Base-by-base conservation (phyloP, 371 early-diverging fungal species). In the Rhizoclosmatium hyalinum region DNA sequence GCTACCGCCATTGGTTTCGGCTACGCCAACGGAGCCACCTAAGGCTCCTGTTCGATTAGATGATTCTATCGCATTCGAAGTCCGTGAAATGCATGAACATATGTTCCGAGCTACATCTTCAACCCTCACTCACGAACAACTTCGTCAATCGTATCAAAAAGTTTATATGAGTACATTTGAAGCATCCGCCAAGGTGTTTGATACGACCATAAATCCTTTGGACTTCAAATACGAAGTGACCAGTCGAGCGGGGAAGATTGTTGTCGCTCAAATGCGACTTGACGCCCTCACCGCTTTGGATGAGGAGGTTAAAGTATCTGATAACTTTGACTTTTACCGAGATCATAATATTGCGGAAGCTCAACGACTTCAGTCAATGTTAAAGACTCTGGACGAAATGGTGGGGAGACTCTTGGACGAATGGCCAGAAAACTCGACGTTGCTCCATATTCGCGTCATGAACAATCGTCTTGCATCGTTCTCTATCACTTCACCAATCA, bases 371-470 rank as follows among this genome's bases (percentile, higher is more conserved):
- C 81, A 83, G 44, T 89, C 92, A 3, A 78, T 95, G 8, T 82
- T 97, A 2, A 75, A 79, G 44, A 85, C 87, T 6, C 89, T 96
- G 66, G 88, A 91, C 68, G 75, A 65, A 19, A 91, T 93, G 19
- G 80, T 95, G 0, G 72, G 81, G 17, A 84, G 85, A 43, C 85
- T 96, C 21, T 76, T 94, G 12, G 84, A 83, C 43, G 89, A 92
- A 71, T 98, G 96, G 95, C 93, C 97, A 0, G 98, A 97, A 42
- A 97, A 98, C 79, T 90, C 92, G 2, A 92, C 95, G 43, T 82
- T 98, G 12, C 84, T 90, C 65, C 92, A 94, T 58, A 76, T 98
- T 39, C 75, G 88, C 58, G 83, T 83, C 2, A 85, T 97, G 60
- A 85, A 87, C 66, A 82, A 85, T 60, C 90, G 95, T 14, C 84